Evolutionary conservation across 176 grass and related monocot genomes (phyloP), one percentile per base, ranked within the genome.

Genomic region (Oryza australiensis): DNA sequence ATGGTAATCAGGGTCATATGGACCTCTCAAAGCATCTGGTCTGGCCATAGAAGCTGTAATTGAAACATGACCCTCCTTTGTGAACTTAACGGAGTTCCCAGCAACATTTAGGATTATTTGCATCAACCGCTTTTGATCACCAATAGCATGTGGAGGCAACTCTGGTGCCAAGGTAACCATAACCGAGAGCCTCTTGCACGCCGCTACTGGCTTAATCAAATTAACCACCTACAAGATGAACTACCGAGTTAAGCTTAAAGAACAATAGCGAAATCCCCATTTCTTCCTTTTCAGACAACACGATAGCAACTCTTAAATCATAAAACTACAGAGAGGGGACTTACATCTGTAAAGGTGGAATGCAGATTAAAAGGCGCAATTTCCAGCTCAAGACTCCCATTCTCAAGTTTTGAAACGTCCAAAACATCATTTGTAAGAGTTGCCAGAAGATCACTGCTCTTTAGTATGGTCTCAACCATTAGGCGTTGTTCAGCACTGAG

Each of bases 31-130:
- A 84, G 80, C 86, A 53, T 95, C 92, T 37, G 90, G 32, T 70
- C 79, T 89, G 8, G 87, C 88, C 7, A 93, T 68, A 20, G 88
- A 93, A 66, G 90, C 90, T 64, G 74, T 75, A 23, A 98, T 78
- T 66, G 89, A 91, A 83, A 95, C 77, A 27, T 93, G 88, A 29
- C 93, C 96, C 87, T 95, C 90, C 59, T 89, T 95, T 67, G 96
- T 98, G 69, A 93, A 95, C 70, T 98, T 93, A 41, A 98, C 53
- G 11, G 96, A 92, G 75, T 98, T 98, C 11, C 92, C 89, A 83
- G 85, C 78, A 89, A 98, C 78, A 91, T 98, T 98, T 64, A 98
- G 71, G 26, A 98, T 88, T 66, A 90, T 90, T 66, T 95, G 96
- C 88, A 93, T 86, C 27, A 95, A 81, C 22, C 92, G 88, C 69